Conservation (phyloP, 225 moss, liverwort and hornwort genomes). For the Physcomitrellopsis africana region DNA sequence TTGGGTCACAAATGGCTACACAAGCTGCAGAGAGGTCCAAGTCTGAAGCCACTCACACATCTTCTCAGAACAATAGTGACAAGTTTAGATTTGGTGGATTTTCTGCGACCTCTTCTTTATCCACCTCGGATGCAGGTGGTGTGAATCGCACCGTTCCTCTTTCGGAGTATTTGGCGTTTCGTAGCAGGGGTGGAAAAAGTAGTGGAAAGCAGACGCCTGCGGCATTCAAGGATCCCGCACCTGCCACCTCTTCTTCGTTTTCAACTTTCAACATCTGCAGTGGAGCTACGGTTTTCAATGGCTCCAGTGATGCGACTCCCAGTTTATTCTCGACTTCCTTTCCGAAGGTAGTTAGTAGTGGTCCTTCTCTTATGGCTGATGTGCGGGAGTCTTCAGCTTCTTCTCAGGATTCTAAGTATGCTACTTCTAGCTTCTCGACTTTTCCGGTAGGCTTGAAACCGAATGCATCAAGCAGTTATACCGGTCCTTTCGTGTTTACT, state of each 20-base stretch:
- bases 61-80: conserved; percentile 21
- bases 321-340: conserved; percentile 20
- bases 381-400: conserved; percentile 26
- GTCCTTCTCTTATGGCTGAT: conserved; percentile 19
- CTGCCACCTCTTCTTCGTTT: conserved; percentile 44
- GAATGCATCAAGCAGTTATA: conserved; percentile 37
- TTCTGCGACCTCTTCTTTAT: conserved; percentile 38
- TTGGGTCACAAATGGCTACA: conserved; percentile 40
- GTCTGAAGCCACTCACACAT: conserved; percentile 30
- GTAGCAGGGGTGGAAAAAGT: conserved; percentile 43
- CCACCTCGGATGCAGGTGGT: conserved; percentile 49
- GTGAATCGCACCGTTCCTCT: conserved; percentile 61
- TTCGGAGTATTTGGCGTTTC: conserved; percentile 61
- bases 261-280: conserved; percentile 45
- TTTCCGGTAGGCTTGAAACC: conserved; percentile 32
- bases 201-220: conserved; percentile 33
- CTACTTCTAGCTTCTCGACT: conserved; percentile 39
- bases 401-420: conserved; percentile 28
- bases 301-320: conserved; percentile 19
- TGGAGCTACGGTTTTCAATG: conserved; percentile 18
- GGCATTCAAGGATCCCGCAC: conserved; percentile 33
- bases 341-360: conserved; percentile 21
- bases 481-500: conserved; percentile 69
- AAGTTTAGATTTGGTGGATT: conserved; percentile 42
- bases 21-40: conserved; percentile 38